phyloP scores from a whole-genome alignment of 2,329 filamentous ascomycete species.

The Lithohypha guttulata region DNA sequence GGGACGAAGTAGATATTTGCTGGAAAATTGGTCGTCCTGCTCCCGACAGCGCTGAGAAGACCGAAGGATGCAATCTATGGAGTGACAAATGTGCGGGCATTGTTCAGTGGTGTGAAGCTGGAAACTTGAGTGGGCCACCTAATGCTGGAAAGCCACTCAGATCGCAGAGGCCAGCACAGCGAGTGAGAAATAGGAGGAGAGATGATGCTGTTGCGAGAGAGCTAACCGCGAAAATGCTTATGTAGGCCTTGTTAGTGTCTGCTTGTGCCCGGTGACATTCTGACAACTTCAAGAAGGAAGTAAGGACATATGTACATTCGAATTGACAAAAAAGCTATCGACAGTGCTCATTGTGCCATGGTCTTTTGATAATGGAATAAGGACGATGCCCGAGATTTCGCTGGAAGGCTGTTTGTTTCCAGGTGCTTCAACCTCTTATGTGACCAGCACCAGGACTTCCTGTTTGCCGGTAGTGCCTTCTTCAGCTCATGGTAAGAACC shows the following conservation, averaged over 20 bases:
- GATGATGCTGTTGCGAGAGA: background rate
- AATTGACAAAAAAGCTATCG: background rate
- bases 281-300: no score
- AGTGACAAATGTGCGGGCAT: conserved; percentile 48
- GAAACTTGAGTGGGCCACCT: conserved; percentile 34
- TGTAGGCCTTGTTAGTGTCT: no score
- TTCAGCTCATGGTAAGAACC: no score
- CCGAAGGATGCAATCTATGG: conserved; percentile 49
- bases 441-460: no score
- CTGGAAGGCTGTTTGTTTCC: no score
- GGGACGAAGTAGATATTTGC: conserved; percentile 49
- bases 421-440: no score
- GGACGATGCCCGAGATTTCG: background rate
- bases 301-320: background rate
- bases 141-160: conserved; percentile 33
- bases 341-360: background rate
- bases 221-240: background rate
- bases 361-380: background rate
- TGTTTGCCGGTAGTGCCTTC: no score
- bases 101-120: conserved; percentile 31
- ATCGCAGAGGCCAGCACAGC: conserved; percentile 11
- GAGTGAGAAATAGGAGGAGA: background rate
- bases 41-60: conserved; percentile 44
- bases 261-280: no score
- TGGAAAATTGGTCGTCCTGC: conserved; percentile 36